Percentiles rank a stretch among this genome's conserved stretches.
Evolutionary conservation across 225 moss, liverwort and hornwort species (phyloP).

Genomic region (Pleurozium schreberi): DNA sequence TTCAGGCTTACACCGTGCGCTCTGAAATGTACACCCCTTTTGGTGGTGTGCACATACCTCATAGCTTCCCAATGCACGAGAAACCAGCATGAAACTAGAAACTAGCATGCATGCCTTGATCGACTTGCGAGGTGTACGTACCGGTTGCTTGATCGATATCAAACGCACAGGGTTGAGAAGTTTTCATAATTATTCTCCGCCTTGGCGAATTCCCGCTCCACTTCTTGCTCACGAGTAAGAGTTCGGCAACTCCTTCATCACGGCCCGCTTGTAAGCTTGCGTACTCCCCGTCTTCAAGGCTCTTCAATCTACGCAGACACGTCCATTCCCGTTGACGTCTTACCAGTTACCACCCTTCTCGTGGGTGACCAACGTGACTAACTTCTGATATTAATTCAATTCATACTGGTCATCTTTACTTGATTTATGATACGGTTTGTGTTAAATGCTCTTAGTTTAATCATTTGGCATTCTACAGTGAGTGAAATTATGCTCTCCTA

Average conservation of each 20-base stretch:
- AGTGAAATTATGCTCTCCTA: not conserved
- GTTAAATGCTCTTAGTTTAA: rapidly evolving
- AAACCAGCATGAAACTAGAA: not conserved
- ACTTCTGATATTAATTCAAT: not conserved
- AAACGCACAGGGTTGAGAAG: constrained; percentile 29
- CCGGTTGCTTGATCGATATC: constrained; percentile 88
- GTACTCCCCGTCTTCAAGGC: no score
- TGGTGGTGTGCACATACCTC: no score
- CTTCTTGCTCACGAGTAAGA: constrained; percentile 71
- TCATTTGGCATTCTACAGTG: not conserved
- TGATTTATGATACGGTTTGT: not conserved
- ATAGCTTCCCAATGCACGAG: not conserved
- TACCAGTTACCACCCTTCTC: not conserved
- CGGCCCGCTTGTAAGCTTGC: no score
- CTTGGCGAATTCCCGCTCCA: constrained; percentile 56
- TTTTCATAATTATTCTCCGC: constrained; percentile 59
- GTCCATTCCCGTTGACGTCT: no score
- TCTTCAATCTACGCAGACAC: no score
- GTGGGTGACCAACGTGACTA: not conserved
- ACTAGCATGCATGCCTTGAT: not conserved
- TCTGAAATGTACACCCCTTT: no score
- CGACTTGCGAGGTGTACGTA: not conserved
- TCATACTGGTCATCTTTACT: not conserved
- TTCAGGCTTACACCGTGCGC: no score
- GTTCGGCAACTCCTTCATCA: constrained; percentile 61